Conservation (phyloP, 441 rosid species). For the Codiaeum variegatum region DNA sequence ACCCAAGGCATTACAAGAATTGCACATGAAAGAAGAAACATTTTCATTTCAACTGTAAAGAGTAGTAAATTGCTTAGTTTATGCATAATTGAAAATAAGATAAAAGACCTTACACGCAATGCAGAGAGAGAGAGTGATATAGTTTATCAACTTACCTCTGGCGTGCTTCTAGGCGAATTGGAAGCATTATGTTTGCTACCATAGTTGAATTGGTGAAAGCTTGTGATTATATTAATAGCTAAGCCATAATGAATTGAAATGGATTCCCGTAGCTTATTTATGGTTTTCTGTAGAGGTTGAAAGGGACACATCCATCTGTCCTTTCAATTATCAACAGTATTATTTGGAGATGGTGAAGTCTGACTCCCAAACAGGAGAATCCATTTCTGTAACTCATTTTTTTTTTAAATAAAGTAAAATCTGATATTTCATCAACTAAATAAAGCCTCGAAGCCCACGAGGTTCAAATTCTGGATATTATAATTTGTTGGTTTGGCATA, state of each 20-base stretch:
- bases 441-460: too few relatives aligned
- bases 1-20: background rate
- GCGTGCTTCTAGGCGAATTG: background rate
- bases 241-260: background rate
- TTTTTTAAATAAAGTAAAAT: too few relatives aligned
- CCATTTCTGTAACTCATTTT: too few relatives aligned
- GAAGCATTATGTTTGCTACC: background rate
- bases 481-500: too few relatives aligned
- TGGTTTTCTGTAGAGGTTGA: background rate
- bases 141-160: conserved; percentile 2
- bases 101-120: background rate
- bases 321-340: background rate
- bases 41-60: background rate
- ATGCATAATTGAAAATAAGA: background rate
- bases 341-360: too few relatives aligned
- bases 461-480: too few relatives aligned
- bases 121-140: background rate
- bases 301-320: background rate
- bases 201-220: background rate
- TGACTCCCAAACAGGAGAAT: too few relatives aligned
- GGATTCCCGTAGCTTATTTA: background rate
- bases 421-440: too few relatives aligned
- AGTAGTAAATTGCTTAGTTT: background rate
- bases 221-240: background rate
- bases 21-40: conserved; percentile 6